These are phyloP conservation scores for Hyphopichia fennica DNA, from an alignment of 1,139 yeast species.

Conservation along the genomic window DNA sequence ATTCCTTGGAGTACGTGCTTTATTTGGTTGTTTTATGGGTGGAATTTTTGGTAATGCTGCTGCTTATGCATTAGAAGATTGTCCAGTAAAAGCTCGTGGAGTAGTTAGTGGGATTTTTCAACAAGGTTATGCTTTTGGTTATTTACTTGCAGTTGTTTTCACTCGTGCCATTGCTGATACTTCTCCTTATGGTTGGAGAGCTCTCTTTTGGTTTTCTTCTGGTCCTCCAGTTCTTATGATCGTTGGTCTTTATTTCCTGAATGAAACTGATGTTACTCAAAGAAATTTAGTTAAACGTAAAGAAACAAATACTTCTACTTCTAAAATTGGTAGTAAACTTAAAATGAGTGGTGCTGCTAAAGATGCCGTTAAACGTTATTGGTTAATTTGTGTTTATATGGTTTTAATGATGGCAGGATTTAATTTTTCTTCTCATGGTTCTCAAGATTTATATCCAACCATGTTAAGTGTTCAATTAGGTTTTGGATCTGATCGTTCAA, in stretches of 20 bases:
- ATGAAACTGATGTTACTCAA: slow-evolving; percentile 34
- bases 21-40: slow-evolving; percentile 47
- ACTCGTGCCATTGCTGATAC: slow-evolving; percentile 59
- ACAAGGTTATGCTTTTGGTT: slow-evolving; percentile 47
- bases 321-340: slow-evolving; percentile 2
- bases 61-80: slow-evolving; percentile 40
- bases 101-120: slow-evolving; percentile 43
- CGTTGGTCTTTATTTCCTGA: slow-evolving; percentile 34
- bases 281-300: slow-evolving; percentile 1
- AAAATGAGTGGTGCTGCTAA: slow-evolving; percentile 3
- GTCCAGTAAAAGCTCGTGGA: slow-evolving; percentile 39
- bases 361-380: slow-evolving; percentile 18
- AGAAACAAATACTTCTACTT: slow-evolving; percentile 7
- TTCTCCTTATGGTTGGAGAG: slow-evolving; percentile 72
- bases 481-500: slow-evolving; percentile 50
- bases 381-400: slow-evolving; percentile 23
- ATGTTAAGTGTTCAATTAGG: slow-evolving; percentile 54
- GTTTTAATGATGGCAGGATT: slow-evolving; percentile 29
- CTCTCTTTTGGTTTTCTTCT: slow-evolving; percentile 78
- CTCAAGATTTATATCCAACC: slow-evolving; percentile 74
- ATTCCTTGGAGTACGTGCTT: slow-evolving; percentile 61
- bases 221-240: slow-evolving; percentile 48
- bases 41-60: slow-evolving; percentile 41
- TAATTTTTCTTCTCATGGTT: slow-evolving; percentile 67
- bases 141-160: slow-evolving; percentile 41